These are phyloP conservation scores for Pyrenophora graminea DNA, from an alignment of 2,329 filamentous ascomycete genomes.

Conservation along the genomic window DNA sequence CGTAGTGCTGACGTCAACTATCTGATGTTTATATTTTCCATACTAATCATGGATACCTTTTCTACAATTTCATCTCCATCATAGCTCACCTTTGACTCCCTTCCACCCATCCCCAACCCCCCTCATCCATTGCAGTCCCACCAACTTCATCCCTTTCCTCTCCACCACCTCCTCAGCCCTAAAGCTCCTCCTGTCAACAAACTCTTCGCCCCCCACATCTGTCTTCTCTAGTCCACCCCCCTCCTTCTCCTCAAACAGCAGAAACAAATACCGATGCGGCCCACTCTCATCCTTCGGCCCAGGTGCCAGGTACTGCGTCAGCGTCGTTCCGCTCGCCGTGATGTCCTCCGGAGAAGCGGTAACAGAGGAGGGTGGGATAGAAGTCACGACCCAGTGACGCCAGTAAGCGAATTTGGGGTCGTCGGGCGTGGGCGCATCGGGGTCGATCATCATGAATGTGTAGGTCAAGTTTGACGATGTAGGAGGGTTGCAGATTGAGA, in stretches of 20 bases:
- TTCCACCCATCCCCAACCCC: slow-evolving; percentile 46
- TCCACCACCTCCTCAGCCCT: slow-evolving; percentile 27
- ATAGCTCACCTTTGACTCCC: slow-evolving; percentile 20
- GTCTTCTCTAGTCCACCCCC: slow-evolving; percentile 25
- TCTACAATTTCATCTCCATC: not conserved
- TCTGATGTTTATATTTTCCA: too few species aligned
- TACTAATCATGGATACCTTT: too few species aligned
- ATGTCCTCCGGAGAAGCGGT: slow-evolving; percentile 5
- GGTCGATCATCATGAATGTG: slow-evolving; percentile 57
- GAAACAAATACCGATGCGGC: slow-evolving; percentile 43
- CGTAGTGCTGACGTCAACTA: too few species aligned
- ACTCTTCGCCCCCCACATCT: slow-evolving; percentile 44
- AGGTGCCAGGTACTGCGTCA: slow-evolving; percentile 41
- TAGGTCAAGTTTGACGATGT: slow-evolving; percentile 38
- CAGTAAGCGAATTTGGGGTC: slow-evolving; percentile 61
- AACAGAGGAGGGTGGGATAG: slow-evolving; percentile 13
- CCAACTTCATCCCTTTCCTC: slow-evolving; percentile 35
- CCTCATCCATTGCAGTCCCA: slow-evolving; percentile 44
- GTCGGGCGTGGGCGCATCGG: slow-evolving; percentile 60
- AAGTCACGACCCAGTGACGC: slow-evolving; percentile 57
- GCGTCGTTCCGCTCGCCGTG: slow-evolving; percentile 20
- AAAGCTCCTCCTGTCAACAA: slow-evolving; percentile 42
- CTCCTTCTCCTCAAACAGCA: slow-evolving; percentile 37
- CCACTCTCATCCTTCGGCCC: slow-evolving; percentile 43
- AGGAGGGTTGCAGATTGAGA: slow-evolving; percentile 37